Base-by-base conservation (phyloP, 2,329 filamentous ascomycete genomes). In the Lecanicillium sp. region DNA sequence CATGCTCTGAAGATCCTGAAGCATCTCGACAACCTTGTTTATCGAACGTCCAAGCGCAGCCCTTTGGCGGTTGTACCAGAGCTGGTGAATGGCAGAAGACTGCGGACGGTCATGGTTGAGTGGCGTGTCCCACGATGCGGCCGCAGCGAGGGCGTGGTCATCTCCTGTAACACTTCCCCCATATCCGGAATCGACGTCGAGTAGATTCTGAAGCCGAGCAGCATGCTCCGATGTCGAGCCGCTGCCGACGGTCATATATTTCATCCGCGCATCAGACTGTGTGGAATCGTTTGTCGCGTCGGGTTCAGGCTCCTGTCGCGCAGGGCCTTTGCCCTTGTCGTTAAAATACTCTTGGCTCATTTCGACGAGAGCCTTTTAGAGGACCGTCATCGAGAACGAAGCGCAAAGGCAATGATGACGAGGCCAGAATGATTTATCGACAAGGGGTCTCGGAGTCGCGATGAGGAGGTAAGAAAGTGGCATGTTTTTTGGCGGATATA, bases 51-150 rank as follows among this genome's bases (percentile, higher is more conserved):
- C 86, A n/a, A 98, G 76, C 22, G 85, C 79, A 5, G 81, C 85
- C 43, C 89, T 80, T 58, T 96, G 95, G 53, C 87, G 79, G 60
- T 96, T 96, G 65, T 95, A 95, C 71, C 85, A 86, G 48, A 96
- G 74, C 64, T 96, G 92, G 55, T 94, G 83, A 35, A 95, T 79
- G 60, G 94, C 86, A 54, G 83, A 85, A 28, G 86, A 82, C 48
- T 90, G 78, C 32, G 63, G 60, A 9, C 53, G 55, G 47, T 63
- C 59, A 20, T 62, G 56, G 36, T 63, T 62, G 40, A 66, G 56
- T 34, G 66, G 60, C 46, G 62, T 59, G 51, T 73, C 67, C 52
- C 68, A 64, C 33, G 67, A 64, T 43, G 63, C 57, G 30, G 67
- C 62, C 48, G 68, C 65, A 57, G 67, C 68, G 32, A 52, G 58